phyloP scores from a whole-genome alignment of 192 early-diverging fungal species.

The Globomyces pollinis-pini region DNA sequence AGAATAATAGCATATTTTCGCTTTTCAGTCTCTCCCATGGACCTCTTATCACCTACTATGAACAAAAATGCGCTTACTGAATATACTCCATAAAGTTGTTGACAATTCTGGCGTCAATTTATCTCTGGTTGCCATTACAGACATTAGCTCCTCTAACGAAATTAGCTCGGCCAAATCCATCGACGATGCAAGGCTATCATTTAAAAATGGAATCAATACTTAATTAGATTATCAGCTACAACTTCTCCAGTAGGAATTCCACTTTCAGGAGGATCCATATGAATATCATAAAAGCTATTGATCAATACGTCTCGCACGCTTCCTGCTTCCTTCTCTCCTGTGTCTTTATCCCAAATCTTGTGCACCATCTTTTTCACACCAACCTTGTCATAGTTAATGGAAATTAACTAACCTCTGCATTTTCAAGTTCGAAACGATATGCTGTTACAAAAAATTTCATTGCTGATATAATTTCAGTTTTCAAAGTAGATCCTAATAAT shows the following conservation, averaged over 20 bases:
- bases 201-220: conserved; percentile 70
- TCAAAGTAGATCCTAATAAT: conserved; percentile 80
- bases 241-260: conserved; percentile 12
- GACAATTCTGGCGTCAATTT: conserved; percentile 61
- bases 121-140: conserved; percentile 61
- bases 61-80: too few species aligned
- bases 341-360: conserved; percentile 74
- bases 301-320: conserved; percentile 59
- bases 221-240: conserved; percentile 62
- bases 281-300: conserved; percentile 69
- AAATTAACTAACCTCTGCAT: too few species aligned
- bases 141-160: conserved; percentile 87
- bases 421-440: conserved; percentile 77
- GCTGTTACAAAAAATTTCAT: conserved; percentile 92
- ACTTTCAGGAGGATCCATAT: conserved; percentile 53
- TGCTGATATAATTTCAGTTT: conserved; percentile 88
- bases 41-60: too few species aligned
- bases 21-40: conserved; percentile 31
- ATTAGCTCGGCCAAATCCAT: conserved; percentile 89
- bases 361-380: conserved; percentile 93
- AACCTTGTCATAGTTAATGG: too few species aligned
- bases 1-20: conserved; percentile 88
- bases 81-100: conserved; percentile 69
- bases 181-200: too few species aligned
- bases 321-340: conserved; percentile 28